Evolutionary conservation across 371 early-diverging fungal species (phyloP).

Genomic region (Circinella minor): DNA sequence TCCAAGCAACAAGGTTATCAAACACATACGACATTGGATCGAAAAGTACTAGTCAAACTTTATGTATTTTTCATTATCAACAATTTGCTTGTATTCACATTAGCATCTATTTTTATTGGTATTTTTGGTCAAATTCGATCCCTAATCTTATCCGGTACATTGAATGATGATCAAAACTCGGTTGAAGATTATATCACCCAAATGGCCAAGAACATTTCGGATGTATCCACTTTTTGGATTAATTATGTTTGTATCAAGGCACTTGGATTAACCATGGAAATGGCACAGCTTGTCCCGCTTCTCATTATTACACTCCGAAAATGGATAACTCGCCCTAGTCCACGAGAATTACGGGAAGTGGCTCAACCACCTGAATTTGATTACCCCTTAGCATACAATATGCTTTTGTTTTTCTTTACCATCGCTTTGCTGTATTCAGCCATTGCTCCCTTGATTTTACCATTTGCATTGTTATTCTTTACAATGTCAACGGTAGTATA

Average conservation of each 20-base stretch:
- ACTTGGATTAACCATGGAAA: conserved; percentile 61
- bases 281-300: conserved; percentile 74
- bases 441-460: conserved; percentile 78
- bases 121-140: conserved; percentile 58
- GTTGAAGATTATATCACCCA: conserved; percentile 31
- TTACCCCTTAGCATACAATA: conserved; percentile 72
- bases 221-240: conserved; percentile 69
- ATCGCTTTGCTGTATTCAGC: conserved; percentile 78
- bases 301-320: conserved; percentile 60
- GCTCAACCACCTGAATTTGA: conserved; percentile 77
- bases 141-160: conserved; percentile 41
- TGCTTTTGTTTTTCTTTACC: conserved; percentile 76
- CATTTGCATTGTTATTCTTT: conserved; percentile 76
- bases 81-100: conserved; percentile 68
- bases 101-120: conserved; percentile 59
- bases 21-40: conserved; percentile 73
- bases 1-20: conserved; percentile 76
- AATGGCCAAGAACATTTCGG: conserved; percentile 46
- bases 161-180: conserved; percentile 15
- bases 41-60: conserved; percentile 72
- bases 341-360: conserved; percentile 67
- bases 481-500: conserved; percentile 70
- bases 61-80: conserved; percentile 79
- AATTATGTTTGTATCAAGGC: conserved; percentile 67
- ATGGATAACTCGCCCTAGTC: conserved; percentile 68